Evolutionary conservation across 306 rosid species (phyloP), one percentile per base, ranked within the genome.

Genomic region (Calophaca sinica): DNA sequence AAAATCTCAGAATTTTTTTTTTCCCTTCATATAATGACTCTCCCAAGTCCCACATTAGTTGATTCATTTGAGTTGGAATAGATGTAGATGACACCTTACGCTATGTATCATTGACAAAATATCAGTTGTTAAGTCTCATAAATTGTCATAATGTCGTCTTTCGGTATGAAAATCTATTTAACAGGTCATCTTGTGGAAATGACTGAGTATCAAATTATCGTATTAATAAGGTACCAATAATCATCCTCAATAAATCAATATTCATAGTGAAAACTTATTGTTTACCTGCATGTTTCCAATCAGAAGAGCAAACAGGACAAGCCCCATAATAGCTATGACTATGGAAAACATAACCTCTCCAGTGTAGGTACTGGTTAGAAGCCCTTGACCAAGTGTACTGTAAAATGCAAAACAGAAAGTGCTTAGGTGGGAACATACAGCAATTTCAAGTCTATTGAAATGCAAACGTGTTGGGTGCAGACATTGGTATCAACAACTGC

Each of bases 361-460:
- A 46, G 87, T 76, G 63, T 83, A 90, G 42, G 94, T 82, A 78
- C 94, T 89, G 8, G 98, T 93, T 55, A 72, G 83, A 76, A 93
- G 96, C 62, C 96, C 96, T 77, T 90, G 94, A 36, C 96, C 97
- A 75, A 92, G 96, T 29, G 97, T 92, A 79, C 98, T 88, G 91
- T 75, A 60, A n/a, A 73, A 80, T 54, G 46, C 72, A 75, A 82
- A 42, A 69, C 15, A 62, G 9, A 68, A 54, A 28, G 26, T 28
- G 15, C 57, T 70, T 14, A 73, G 64, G 63, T 50, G 26, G 9
- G 36, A 60, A 68, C 35, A n/a, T n/a, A 52, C 13, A 39, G 50
- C 42, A 70, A 70, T 38, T 72, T 65, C 32, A 51, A 28, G 9
- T 35, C 12, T 12, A 50, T 2, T 20, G 26, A 20, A 20, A 20